These are phyloP conservation scores for Microglena sp. DNA, from an alignment of 139 green algal genomes.

Conservation along the genomic window DNA sequence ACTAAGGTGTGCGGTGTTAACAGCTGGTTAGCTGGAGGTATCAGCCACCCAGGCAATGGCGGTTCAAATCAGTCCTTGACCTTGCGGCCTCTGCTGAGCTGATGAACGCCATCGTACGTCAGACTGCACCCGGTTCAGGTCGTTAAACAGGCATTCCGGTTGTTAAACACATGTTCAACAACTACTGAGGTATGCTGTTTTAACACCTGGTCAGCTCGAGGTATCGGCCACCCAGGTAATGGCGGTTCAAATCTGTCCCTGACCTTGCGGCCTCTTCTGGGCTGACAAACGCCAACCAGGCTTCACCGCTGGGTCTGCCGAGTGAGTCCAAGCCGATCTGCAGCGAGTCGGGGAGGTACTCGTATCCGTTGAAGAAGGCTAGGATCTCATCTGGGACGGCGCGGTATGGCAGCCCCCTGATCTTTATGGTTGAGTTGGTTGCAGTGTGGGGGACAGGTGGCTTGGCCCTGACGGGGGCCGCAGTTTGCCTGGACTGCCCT, in stretches of 20 bases:
- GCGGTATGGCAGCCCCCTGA: constrained; percentile 53
- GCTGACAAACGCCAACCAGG: constrained; percentile 22
- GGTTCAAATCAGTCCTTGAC: constrained; percentile 44
- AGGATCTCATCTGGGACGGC: constrained; percentile 26
- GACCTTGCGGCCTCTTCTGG: constrained; percentile 30
- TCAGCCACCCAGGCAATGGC: constrained; percentile 50
- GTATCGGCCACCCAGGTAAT: constrained; percentile 54
- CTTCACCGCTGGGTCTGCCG: constrained; percentile 43
- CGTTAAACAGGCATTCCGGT: too few species aligned
- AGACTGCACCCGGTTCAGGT: too few species aligned
- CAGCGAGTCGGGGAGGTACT: constrained; percentile 42
- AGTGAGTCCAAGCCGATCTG: constrained; percentile 49
- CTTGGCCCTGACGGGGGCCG: too few species aligned
- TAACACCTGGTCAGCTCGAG: constrained; percentile 42
- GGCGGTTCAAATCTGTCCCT: constrained; percentile 47
- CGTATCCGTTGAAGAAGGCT: constrained; percentile 49
- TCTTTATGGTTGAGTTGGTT: constrained; percentile 21
- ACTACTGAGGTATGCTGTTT: neutral
- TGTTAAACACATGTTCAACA: too few species aligned
- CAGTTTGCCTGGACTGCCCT: too few species aligned
- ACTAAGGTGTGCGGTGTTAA: constrained; percentile 1
- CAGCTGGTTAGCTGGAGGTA: constrained; percentile 48
- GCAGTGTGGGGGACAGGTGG: neutral
- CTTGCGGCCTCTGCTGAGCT: constrained; percentile 25
- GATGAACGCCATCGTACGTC: constrained; percentile 2